Conservation (phyloP, 768 basidiomycete genomes). For the Leccinum disarticulatum region DNA sequence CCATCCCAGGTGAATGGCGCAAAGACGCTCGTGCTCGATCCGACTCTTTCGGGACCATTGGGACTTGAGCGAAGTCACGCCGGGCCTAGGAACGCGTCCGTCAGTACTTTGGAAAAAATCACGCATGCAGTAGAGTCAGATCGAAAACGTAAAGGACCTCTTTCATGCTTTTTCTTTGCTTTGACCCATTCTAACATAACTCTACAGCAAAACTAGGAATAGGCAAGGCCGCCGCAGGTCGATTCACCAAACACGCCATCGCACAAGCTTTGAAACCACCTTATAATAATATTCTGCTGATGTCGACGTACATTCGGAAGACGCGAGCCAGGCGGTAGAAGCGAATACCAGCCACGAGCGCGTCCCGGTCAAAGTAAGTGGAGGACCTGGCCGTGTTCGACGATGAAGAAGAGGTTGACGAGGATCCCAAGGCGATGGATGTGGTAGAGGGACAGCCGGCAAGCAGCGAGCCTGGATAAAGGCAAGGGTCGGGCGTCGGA, state of each 20-base stretch:
- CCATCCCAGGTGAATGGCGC: constrained; percentile 51
- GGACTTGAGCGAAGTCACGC: constrained; percentile 88
- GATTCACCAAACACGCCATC: constrained; percentile 86
- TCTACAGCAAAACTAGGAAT: constrained; percentile 42
- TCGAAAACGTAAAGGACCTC: constrained; percentile 35
- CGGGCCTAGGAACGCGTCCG: constrained; percentile 63
- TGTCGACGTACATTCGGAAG: constrained; percentile 30
- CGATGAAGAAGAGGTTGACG: constrained; percentile 19
- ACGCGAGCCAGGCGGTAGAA: too few species aligned
- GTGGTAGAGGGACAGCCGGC: neutral
- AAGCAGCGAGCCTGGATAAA: constrained; percentile 25
- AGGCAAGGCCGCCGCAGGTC: constrained; percentile 69
- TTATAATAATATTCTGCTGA: too few species aligned
- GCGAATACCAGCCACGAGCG: too few species aligned
- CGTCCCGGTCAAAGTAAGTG: too few species aligned
- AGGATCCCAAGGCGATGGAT: constrained; percentile 12
- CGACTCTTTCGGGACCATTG: constrained; percentile 86
- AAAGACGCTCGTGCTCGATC: constrained; percentile 95
- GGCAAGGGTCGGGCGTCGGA: constrained; percentile 40
- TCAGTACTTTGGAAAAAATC: constrained; percentile 83
- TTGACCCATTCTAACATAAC: too few species aligned
- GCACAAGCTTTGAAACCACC: constrained; percentile 48
- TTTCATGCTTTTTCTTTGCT: neutral
- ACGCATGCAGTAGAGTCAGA: constrained; percentile 68
- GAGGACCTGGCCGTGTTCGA: constrained; percentile 40